Percentiles rank a stretch among this genome's conserved stretches.
Evolutionary conservation across 495 filamentous ascomycete species (phyloP).

Genomic region (Lineolata rhizophorae): DNA sequence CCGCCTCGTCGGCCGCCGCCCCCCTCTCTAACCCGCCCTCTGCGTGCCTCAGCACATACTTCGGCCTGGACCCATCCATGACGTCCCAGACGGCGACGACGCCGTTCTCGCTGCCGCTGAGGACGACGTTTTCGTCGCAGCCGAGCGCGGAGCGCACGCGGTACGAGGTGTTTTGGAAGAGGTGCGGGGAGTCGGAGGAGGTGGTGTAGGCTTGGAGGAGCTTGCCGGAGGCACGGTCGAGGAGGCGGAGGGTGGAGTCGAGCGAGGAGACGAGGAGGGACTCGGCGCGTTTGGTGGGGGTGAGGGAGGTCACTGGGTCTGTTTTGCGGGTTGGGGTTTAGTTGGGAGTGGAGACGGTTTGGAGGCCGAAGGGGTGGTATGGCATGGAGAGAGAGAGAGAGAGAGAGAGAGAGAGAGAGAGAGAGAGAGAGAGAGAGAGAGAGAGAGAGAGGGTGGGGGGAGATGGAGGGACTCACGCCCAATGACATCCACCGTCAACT

Average conservation of each 20-base stretch:
- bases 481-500: constrained; percentile 49
- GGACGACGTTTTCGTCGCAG: constrained; percentile 44
- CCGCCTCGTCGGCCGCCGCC: constrained; percentile 1
- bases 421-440: not conserved
- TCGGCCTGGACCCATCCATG: constrained; percentile 44
- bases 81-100: constrained; percentile 78
- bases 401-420: too few species aligned
- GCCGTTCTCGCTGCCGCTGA: constrained; percentile 68
- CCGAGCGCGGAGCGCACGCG: constrained; percentile 16
- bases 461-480: constrained; percentile 18
- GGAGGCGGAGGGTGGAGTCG: constrained; percentile 55
- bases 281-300: constrained; percentile 45
- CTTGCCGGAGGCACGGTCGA: constrained; percentile 56
- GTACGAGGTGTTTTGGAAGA: constrained; percentile 15
- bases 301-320: constrained; percentile 41
- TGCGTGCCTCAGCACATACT: constrained; percentile 13
- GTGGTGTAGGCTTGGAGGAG: constrained; percentile 46
- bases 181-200: not conserved
- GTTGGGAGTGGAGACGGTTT: too few species aligned
- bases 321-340: too few species aligned
- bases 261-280: constrained; percentile 52
- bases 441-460: not conserved
- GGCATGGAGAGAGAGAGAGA: too few species aligned
- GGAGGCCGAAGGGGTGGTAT: too few species aligned
- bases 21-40: constrained; percentile 1